Evolutionary conservation across 257 asterid genomes (phyloP).

Genomic region (Plantago major): DNA sequence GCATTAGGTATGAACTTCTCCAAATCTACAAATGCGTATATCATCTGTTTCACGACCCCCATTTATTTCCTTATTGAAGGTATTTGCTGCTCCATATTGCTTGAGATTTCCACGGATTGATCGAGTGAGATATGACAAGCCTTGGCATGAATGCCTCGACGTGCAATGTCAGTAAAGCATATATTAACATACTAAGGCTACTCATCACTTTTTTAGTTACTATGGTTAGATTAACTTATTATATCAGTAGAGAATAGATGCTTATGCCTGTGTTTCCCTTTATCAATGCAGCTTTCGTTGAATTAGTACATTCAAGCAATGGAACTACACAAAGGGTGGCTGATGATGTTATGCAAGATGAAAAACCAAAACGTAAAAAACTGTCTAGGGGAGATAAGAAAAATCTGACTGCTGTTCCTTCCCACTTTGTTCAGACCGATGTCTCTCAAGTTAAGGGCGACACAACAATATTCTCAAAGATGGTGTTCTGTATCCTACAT

Average conservation of each 20-base stretch:
- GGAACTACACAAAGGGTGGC: conserved; percentile 69
- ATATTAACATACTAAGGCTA: conserved; percentile 17
- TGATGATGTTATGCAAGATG: conserved; percentile 39
- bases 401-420: conserved; percentile 71
- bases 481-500: conserved; percentile 81
- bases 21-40: neutral
- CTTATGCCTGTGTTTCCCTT: conserved; percentile 10
- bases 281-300: conserved; percentile 71
- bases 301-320: conserved; percentile 87
- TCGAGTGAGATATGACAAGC: conserved; percentile 88
- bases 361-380: conserved; percentile 49
- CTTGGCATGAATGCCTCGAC: conserved; percentile 98
- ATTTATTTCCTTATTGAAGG: conserved; percentile 41
- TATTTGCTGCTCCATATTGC: conserved; percentile 96
- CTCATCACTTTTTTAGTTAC: conserved; percentile 14
- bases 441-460: conserved; percentile 80
- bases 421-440: conserved; percentile 83
- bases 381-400: conserved; percentile 48
- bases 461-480: conserved; percentile 60
- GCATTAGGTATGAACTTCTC: too few species aligned
- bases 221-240: conserved; percentile 10
- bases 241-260: neutral
- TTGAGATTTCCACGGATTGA: conserved; percentile 98
- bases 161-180: conserved; percentile 66
- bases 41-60: neutral